Percentiles rank a stretch among this genome's conserved stretches.
Evolutionary conservation across 371 early-diverging fungal species (phyloP).

Genomic region (Nosema muscidifuracis): DNA sequence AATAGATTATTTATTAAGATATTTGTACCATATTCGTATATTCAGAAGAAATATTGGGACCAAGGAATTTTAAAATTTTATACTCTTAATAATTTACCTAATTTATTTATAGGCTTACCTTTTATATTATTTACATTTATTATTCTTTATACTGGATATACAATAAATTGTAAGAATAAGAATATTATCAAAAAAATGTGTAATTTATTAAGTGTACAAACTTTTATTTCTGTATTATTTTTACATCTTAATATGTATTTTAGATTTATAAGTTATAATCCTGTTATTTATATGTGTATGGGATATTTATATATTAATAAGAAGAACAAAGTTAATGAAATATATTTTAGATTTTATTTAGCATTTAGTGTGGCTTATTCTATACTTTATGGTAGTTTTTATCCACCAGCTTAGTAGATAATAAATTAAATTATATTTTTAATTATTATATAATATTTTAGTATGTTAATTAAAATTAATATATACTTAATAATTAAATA

Average conservation of each 20-base stretch:
- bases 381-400: conserved; percentile 57
- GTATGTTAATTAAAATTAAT: too few relatives aligned
- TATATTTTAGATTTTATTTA: conserved; percentile 50
- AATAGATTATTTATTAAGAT: not conserved
- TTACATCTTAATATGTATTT: conserved; percentile 61
- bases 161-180: not conserved
- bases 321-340: not conserved
- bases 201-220: conserved; percentile 24
- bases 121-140: conserved; percentile 49
- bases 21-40: conserved; percentile 57
- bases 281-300: conserved; percentile 58
- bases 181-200: not conserved
- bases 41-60: conserved; percentile 61
- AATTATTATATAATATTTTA: too few relatives aligned
- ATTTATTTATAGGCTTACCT: conserved; percentile 58
- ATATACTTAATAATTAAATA: too few relatives aligned
- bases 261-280: conserved; percentile 62
- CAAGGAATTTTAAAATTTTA: conserved; percentile 62
- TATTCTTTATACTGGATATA: not conserved
- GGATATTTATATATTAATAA: conserved; percentile 24
- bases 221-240: conserved; percentile 53
- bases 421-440: not conserved
- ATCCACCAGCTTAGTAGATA: conserved; percentile 54
- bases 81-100: conserved; percentile 56
- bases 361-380: conserved; percentile 54